These are phyloP conservation scores for Gossypium gossypioides DNA, from an alignment of 441 rosid species.

Conservation along the genomic window DNA sequence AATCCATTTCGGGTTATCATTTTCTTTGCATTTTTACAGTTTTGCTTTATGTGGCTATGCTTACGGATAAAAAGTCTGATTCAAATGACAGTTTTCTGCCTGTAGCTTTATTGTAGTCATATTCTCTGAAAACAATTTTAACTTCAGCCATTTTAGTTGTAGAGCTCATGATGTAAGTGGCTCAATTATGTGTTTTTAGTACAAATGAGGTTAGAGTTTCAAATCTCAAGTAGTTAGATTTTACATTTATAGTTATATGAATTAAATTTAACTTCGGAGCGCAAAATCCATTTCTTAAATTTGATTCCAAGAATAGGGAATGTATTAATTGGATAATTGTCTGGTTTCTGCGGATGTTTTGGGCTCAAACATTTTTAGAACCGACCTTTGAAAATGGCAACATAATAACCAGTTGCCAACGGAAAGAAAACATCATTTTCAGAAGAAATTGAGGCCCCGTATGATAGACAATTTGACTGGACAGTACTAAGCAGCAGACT, in stretches of 20 bases:
- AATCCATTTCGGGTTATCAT: neutral
- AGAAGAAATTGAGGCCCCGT: neutral
- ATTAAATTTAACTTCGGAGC: neutral
- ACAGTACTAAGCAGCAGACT: neutral
- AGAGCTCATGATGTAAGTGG: neutral
- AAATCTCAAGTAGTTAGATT: neutral
- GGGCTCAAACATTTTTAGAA: neutral
- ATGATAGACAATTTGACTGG: neutral
- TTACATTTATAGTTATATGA: neutral
- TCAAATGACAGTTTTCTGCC: neutral
- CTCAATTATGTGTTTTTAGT: neutral
- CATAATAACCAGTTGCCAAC: neutral
- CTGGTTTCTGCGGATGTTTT: neutral
- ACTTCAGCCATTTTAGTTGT: neutral
- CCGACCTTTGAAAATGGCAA: neutral
- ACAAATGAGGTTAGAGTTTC: neutral
- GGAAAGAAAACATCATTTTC: neutral
- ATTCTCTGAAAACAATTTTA: neutral
- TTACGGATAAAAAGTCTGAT: neutral
- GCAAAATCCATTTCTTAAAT: too few relatives aligned
- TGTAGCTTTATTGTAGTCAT: constrained; percentile 3
- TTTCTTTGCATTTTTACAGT: constrained; percentile 1
- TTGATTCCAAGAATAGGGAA: neutral
- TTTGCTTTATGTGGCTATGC: constrained; percentile 9
- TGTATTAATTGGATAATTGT: neutral